Conservation (phyloP, 305 asterid species). For the Fraxinus baroniana region DNA sequence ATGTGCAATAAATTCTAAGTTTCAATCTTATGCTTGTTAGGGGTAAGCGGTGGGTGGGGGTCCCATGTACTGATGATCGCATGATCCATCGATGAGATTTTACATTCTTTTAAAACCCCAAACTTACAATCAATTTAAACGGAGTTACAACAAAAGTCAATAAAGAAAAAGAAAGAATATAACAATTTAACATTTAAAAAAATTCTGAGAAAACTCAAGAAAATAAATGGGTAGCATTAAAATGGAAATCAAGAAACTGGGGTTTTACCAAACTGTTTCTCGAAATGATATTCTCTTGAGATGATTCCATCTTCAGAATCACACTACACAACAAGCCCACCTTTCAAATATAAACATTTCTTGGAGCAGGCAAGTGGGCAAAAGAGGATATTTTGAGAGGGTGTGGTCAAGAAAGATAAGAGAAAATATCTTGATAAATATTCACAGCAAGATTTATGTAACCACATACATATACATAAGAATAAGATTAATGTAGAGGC, state of each 20-base stretch:
- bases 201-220: constrained; percentile 2
- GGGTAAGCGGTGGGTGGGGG: background rate
- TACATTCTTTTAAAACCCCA: background rate
- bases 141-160: background rate
- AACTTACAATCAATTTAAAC: background rate
- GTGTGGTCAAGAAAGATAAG: constrained; percentile 28
- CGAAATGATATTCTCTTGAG: constrained; percentile 35
- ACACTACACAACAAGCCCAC: background rate
- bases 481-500: constrained; percentile 2
- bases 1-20: background rate
- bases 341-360: constrained; percentile 12
- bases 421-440: constrained; percentile 21
- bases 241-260: background rate
- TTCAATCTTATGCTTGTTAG: background rate
- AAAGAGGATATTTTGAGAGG: constrained; percentile 35
- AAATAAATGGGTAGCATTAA: background rate
- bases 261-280: constrained; percentile 40
- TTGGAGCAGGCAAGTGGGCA: constrained; percentile 22
- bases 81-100: background rate
- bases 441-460: constrained; percentile 28
- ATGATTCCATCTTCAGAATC: constrained; percentile 36
- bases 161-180: background rate
- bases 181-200: background rate
- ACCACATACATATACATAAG: background rate
- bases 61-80: background rate